phyloP scores from a whole-genome alignment of 495 filamentous ascomycete genomes.

The Sphaerosporella brunnea region DNA sequence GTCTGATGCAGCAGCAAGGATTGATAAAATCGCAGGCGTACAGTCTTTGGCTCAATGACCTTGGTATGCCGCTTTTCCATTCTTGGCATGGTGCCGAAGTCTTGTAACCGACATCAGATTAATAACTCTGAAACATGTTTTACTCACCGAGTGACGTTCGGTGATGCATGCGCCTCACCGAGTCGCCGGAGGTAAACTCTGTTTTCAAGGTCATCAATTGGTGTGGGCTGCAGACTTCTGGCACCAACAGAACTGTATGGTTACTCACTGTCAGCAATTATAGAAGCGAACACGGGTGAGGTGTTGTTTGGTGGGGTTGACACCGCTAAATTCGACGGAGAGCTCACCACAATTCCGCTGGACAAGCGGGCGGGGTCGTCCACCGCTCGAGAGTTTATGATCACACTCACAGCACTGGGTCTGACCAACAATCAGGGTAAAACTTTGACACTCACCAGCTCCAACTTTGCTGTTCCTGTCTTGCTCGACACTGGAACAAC shows the following conservation, averaged over 20 bases:
- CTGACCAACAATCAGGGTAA: slow-evolving; percentile 26
- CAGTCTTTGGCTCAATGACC: slow-evolving; percentile 74
- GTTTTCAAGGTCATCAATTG: too few species aligned
- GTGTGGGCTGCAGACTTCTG: too few species aligned
- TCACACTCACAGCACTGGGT: slow-evolving; percentile 51
- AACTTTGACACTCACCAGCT: slow-evolving; percentile 29
- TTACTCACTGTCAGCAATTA: too few species aligned
- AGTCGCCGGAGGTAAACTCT: too few species aligned
- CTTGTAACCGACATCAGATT: slow-evolving; percentile 6
- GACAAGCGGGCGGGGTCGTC: slow-evolving; percentile 40
- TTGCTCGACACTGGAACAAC: slow-evolving; percentile 83
- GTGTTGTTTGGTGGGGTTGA: slow-evolving; percentile 91
- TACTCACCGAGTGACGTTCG: too few species aligned
- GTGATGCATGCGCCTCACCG: too few species aligned
- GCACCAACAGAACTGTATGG: too few species aligned
- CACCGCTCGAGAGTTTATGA: slow-evolving; percentile 48
- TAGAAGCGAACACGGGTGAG: slow-evolving; percentile 50
- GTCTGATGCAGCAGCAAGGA: slow-evolving; percentile 49
- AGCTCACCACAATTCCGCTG: slow-evolving; percentile 60
- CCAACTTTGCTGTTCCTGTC: slow-evolving; percentile 45
- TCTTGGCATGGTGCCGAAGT: background rate
- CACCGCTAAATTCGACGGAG: slow-evolving; percentile 54
- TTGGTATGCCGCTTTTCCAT: slow-evolving; percentile 28
- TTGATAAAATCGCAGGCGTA: slow-evolving; percentile 68
- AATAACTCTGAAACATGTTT: too few species aligned